Evolutionary conservation across 2,329 filamentous ascomycete genomes (phyloP), one percentile per base, ranked within the genome.

Genomic region (Aschersonia sp.): DNA sequence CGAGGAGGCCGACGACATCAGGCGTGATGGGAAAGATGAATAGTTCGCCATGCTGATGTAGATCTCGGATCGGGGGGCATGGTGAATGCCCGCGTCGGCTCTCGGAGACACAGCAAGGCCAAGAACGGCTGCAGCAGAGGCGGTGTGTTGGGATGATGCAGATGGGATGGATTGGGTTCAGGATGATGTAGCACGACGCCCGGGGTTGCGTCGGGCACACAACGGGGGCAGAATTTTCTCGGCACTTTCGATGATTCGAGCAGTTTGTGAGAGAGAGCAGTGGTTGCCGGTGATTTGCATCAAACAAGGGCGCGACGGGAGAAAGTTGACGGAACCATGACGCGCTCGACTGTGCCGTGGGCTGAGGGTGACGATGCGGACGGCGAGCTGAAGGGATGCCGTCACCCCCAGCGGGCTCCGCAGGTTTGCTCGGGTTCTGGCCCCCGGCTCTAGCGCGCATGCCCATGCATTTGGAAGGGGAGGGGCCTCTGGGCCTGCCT

Each of bases 41-140:
- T 55, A 53, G 50, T 57, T 56, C 54, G 60, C 60, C 63, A 65
- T 65, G 56, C 48, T 58, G 54, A 52, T 57, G 51, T 50, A 51
- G 48, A 52, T 47, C 50, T 51, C 52, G 51, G 53, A 57, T 56
- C 52, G 52, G 45, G 47, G 48, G 54, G 59, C 61, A 63, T 63
- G 53, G 47, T 61, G 46, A 47, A 37, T 40, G 14, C 29, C 30
- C 45, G 46, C 6, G 12, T 22, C 22, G 43, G 14, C 10, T 45
- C n/a, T 8, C 31, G 8, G 43, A 37, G 9, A 37, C 22, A 22
- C 22, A 14, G 12, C 35, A 37, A 12, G 8, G 8, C 4, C 12
- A 12, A 37, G 35, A 4, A 37, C 35, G 35, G 4, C 35, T 37
- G 35, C 8, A 12, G n/a, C 40, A 42, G 40, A 42, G 40, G 14